A percentile compares a stretch with the other conserved stretches of the same genome.
Conservation (phyloP, 2,329 filamentous ascomycete genomes). For the Colletotrichum liriopes region DNA sequence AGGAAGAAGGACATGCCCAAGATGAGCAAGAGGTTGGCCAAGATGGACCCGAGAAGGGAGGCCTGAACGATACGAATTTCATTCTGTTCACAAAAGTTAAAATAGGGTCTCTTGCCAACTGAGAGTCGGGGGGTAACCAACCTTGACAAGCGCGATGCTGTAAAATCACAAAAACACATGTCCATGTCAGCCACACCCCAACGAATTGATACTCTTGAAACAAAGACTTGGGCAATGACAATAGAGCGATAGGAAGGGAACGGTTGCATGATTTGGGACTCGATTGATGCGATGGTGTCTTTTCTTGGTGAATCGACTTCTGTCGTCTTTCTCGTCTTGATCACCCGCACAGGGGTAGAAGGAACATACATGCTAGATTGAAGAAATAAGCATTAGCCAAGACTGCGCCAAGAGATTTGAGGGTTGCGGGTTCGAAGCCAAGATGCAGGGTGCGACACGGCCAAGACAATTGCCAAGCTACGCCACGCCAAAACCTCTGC, state of each 20-base stretch:
- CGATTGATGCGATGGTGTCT: slow-evolving; percentile 67
- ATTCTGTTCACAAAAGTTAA: slow-evolving; percentile 61
- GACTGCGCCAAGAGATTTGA: slow-evolving; percentile 32
- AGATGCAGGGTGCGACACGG: slow-evolving; percentile 35
- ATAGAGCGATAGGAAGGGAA: slow-evolving; percentile 19
- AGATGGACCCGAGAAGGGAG: slow-evolving; percentile 88
- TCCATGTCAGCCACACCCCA: slow-evolving; percentile 51
- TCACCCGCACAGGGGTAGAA: slow-evolving; percentile 53
- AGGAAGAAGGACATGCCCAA: slow-evolving; percentile 93
- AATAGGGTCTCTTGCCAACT: neutral
- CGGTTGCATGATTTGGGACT: slow-evolving; percentile 56
- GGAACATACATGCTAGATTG: slow-evolving; percentile 67
- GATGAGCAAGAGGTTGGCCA: slow-evolving; percentile 90
- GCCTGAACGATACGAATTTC: slow-evolving; percentile 94
- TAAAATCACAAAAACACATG: slow-evolving; percentile 45
- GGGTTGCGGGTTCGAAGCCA: slow-evolving; percentile 21
- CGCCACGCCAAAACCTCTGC: slow-evolving; percentile 5
- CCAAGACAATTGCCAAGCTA: slow-evolving; percentile 36
- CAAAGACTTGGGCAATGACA: slow-evolving; percentile 43
- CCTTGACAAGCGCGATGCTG: slow-evolving; percentile 83
- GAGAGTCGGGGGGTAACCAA: slow-evolving; percentile 48
- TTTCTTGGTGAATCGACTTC: slow-evolving; percentile 46
- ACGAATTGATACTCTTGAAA: slow-evolving; percentile 42
- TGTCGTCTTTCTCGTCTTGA: slow-evolving; percentile 44
- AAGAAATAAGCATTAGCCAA: slow-evolving; percentile 38